Percentiles rank a stretch among this genome's conserved stretches.
Conservation (phyloP, 805 yeast genomes). For the Lipomyces kockii region DNA sequence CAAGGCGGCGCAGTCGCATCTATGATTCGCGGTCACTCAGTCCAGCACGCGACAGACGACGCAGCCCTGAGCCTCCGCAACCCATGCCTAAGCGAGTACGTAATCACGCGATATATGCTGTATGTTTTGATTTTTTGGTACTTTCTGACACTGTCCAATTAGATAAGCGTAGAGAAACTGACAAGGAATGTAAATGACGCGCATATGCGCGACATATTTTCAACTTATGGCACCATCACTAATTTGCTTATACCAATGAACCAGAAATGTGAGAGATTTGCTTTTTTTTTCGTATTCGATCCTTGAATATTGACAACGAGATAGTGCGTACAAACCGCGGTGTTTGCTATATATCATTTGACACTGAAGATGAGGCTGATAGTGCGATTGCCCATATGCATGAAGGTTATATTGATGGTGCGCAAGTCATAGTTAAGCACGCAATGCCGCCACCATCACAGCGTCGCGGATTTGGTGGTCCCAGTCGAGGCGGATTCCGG, state of each 20-base stretch:
- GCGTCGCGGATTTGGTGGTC: slow-evolving; percentile 13
- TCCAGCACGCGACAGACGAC: slow-evolving; percentile 5
- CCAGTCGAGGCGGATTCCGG: slow-evolving; percentile 12
- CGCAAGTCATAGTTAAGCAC: slow-evolving; percentile 20
- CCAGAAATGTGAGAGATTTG: not conserved
- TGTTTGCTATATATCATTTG: slow-evolving; percentile 24
- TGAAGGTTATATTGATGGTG: slow-evolving; percentile 34
- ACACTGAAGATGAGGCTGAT: slow-evolving; percentile 26
- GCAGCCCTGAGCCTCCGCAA: not conserved
- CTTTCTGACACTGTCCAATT: not conserved
- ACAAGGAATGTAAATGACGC: slow-evolving; percentile 27
- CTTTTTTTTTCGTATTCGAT: not conserved
- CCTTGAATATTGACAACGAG: not conserved
- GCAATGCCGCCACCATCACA: slow-evolving; percentile 15
- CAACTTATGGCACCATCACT: slow-evolving; percentile 26
- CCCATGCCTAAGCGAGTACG: slow-evolving; percentile 11
- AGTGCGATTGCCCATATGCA: slow-evolving; percentile 36
- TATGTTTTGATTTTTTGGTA: not conserved
- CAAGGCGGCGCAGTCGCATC: slow-evolving; percentile 8
- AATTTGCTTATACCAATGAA: slow-evolving; percentile 22
- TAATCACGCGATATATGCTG: not conserved
- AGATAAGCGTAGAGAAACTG: slow-evolving; percentile 30
- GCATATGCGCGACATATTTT: slow-evolving; percentile 35
- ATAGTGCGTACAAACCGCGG: slow-evolving; percentile 14
- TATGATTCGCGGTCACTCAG: slow-evolving; percentile 12